These are phyloP conservation scores for Globisporangium barbulae DNA, from an alignment of 352 stramenopile species.

Conservation along the genomic window DNA sequence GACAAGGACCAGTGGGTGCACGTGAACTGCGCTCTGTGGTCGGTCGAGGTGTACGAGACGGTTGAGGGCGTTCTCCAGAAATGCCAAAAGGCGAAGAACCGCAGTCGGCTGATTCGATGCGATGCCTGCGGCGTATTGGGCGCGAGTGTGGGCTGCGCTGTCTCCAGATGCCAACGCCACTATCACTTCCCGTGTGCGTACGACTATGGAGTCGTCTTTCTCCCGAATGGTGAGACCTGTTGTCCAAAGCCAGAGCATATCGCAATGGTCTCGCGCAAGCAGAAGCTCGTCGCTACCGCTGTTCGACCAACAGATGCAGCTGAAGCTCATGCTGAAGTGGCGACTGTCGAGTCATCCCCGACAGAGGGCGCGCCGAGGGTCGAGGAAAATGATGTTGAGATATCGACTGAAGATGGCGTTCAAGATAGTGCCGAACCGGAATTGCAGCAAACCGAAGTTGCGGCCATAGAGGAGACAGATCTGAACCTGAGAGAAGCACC, in stretches of 20 bases:
- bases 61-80: slow-evolving; percentile 64
- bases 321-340: not conserved
- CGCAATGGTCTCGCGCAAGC: slow-evolving; percentile 38
- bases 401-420: not conserved
- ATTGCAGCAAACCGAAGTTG: not conserved
- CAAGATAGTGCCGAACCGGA: not conserved
- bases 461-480: not conserved
- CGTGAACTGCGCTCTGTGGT: slow-evolving; percentile 92
- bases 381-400: not conserved
- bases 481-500: not conserved
- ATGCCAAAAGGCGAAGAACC: slow-evolving; percentile 87
- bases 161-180: slow-evolving; percentile 83
- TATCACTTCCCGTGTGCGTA: slow-evolving; percentile 94
- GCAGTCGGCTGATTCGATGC: slow-evolving; percentile 88
- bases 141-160: slow-evolving; percentile 90
- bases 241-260: slow-evolving; percentile 55
- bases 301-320: not conserved
- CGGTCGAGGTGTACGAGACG: slow-evolving; percentile 90
- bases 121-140: slow-evolving; percentile 88
- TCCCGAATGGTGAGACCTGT: slow-evolving; percentile 66
- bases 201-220: slow-evolving; percentile 65
- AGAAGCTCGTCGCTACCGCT: slow-evolving; percentile 8
- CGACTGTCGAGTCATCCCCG: not conserved
- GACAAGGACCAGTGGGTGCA: slow-evolving; percentile 90
- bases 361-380: not conserved